Conservation (phyloP, 331 rosid species). For the Pyrus hybrid region DNA sequence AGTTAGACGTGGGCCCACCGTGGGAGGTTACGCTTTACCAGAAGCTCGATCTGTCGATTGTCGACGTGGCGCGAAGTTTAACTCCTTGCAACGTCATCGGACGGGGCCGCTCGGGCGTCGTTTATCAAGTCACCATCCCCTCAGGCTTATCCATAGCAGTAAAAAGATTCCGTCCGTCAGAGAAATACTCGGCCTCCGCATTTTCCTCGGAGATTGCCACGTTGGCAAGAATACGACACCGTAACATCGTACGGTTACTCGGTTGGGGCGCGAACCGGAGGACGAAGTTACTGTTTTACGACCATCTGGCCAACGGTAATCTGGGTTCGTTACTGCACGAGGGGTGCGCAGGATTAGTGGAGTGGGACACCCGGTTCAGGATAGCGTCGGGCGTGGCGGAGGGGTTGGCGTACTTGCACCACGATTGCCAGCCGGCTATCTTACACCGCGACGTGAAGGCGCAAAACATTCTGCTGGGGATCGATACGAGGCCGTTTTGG, state of each 20-base stretch:
- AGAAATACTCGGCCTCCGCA: conserved; percentile 62
- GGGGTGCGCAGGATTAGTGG: conserved; percentile 52
- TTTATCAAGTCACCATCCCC: conserved; percentile 38
- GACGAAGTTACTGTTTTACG: conserved; percentile 63
- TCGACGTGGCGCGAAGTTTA: conserved; percentile 56
- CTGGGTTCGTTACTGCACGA: conserved; percentile 52
- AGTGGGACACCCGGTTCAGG: conserved; percentile 84
- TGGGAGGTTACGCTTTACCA: conserved; percentile 95
- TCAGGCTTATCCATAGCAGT: conserved; percentile 57
- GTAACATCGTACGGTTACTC: conserved; percentile 66
- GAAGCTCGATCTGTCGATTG: conserved; percentile 73
- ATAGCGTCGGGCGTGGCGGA: conserved; percentile 82
- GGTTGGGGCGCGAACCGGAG: conserved; percentile 76
- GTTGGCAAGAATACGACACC: conserved; percentile 67
- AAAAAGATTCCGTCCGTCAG: conserved; percentile 42
- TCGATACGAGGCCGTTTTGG: conserved; percentile 68
- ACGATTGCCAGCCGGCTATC: conserved; percentile 85
- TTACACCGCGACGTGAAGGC: conserved; percentile 90
- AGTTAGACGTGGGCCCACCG: conserved; percentile 66
- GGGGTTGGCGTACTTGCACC: conserved; percentile 75
- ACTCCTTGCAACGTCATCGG: conserved; percentile 57
- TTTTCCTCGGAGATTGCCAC: conserved; percentile 87
- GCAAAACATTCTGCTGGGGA: conserved; percentile 62
- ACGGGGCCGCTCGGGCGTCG: conserved; percentile 81
- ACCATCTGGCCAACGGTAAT: conserved; percentile 55